phyloP scores from a whole-genome alignment of 179 eudicot genomes.

The Heliamphora ciliata region DNA sequence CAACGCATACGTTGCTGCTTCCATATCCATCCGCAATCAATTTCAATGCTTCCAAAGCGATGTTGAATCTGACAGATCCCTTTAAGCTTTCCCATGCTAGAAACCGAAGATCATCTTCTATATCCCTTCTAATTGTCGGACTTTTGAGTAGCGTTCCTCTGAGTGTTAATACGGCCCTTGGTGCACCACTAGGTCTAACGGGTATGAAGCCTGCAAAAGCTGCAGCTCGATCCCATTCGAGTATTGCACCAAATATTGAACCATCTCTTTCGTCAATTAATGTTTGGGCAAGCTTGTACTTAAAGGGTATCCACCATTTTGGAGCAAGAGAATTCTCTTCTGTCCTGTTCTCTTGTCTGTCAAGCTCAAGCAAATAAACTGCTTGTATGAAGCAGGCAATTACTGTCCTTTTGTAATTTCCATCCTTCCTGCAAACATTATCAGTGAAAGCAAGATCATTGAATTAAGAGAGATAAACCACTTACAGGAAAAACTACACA shows the following conservation, averaged over 20 bases:
- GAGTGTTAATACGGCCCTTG: slow-evolving; percentile 69
- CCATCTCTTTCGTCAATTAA: slow-evolving; percentile 75
- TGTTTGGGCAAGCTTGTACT: slow-evolving; percentile 71
- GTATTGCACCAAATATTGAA: slow-evolving; percentile 76
- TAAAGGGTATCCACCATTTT: slow-evolving; percentile 91
- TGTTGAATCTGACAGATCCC: slow-evolving; percentile 73
- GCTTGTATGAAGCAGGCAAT: slow-evolving; percentile 96
- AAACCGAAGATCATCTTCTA: slow-evolving; percentile 90
- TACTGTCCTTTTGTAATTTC: slow-evolving; percentile 80
- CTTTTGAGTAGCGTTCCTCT: slow-evolving; percentile 79
- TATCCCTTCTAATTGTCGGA: slow-evolving; percentile 63
- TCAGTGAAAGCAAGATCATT: background rate
- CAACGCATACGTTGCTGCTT: slow-evolving; percentile 63
- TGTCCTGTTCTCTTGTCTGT: slow-evolving; percentile 81
- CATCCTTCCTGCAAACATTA: slow-evolving; percentile 59
- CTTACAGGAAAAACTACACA: background rate
- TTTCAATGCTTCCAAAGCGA: slow-evolving; percentile 57
- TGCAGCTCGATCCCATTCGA: slow-evolving; percentile 89
- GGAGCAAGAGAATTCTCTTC: slow-evolving; percentile 65
- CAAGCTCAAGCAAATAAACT: slow-evolving; percentile 90
- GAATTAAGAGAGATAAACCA: background rate
- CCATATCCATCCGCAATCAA: slow-evolving; percentile 51
- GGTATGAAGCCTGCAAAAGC: slow-evolving; percentile 73
- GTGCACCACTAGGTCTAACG: slow-evolving; percentile 81
- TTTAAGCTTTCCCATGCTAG: slow-evolving; percentile 92